Base-by-base conservation (phyloP, 2,329 filamentous ascomycete species). In the Fonsecaea erecta region DNA sequence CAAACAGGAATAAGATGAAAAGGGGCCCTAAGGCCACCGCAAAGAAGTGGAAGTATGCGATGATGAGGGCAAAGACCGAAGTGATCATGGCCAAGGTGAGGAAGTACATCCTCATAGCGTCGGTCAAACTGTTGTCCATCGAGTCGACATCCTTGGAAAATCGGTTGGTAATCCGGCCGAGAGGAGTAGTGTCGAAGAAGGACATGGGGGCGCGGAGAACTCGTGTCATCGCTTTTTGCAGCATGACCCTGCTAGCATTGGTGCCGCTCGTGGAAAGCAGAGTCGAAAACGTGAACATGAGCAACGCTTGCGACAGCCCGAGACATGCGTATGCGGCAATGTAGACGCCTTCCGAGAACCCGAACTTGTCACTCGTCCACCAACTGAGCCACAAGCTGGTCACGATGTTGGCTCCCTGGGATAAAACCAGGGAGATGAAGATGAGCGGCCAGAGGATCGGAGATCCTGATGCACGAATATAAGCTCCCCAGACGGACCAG, bases 161-260 rank as follows among this genome's bases (percentile, higher is more conserved):
- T 16, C 95, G 91, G 76, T 98, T 98, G 24, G 93, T 97, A 76
- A 98, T 97, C 40, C 94, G 90, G 21, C 95, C 95, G 0, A 98
- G 84, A 0, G 95, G 95, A 0, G 95, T 98, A 0, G 95, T 98
- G 73, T 99, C 95, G 79, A 98, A 98, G 80, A 98, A 98, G 3
- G 91, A 90, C 92, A 90, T 89, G 0, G 88, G 88, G 2, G 88
- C 87, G 53, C 87, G 81, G 8, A 90, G 76, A 0, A 95, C 92
- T 16, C 91, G 85, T 8, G 84, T 87, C 72, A 98, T 91, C 6
- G 95, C 94, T 37, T 87, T 83, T 32, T 90, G 86, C 57, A 98
- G 85, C 86, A 98, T 92, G 43, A 84, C 83, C 76, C 90, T 94
- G 74, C 91, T 95, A 4, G 93, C 86, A 21, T 85, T 87, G 1